Evolutionary conservation across 1,284 basidiomycete species (phyloP).

Genomic region (Moniliophthora roreri): DNA sequence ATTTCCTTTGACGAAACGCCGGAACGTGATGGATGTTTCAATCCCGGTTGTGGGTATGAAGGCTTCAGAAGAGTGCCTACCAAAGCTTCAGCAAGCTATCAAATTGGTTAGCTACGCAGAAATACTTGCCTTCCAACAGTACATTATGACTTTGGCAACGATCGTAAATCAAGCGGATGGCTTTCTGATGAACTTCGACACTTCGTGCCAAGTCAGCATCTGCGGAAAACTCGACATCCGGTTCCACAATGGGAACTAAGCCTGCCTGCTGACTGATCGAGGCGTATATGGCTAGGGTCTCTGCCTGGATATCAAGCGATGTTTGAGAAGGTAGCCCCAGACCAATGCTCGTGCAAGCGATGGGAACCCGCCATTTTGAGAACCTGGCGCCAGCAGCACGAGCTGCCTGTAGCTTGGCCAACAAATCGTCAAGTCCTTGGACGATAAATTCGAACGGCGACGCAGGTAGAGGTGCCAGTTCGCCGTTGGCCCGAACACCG

Average conservation of each 20-base stretch:
- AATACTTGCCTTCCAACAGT: conserved; percentile 43
- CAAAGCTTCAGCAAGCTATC: background rate
- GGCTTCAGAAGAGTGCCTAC: conserved; percentile 51
- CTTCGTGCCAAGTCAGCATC: conserved; percentile 47
- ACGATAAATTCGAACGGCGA: conserved; percentile 46
- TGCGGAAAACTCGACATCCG: conserved; percentile 50
- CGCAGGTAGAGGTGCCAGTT: conserved; percentile 44
- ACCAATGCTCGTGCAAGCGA: conserved; percentile 39
- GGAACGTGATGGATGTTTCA: conserved; percentile 37
- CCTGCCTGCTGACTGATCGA: conserved; percentile 49
- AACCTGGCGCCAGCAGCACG: conserved; percentile 46
- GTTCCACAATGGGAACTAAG: conserved; percentile 52
- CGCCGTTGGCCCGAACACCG: conserved; percentile 51
- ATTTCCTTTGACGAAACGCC: conserved; percentile 41
- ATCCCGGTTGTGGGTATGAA: conserved; percentile 50
- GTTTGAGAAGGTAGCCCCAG: conserved; percentile 35
- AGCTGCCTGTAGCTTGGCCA: conserved; percentile 41
- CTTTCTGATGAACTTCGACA: conserved; percentile 45
- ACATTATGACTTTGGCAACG: conserved; percentile 45
- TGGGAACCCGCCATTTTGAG: conserved; percentile 51
- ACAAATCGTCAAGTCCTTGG: conserved; percentile 48
- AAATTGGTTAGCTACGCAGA: background rate
- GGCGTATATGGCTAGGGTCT: conserved; percentile 43
- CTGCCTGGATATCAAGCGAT: conserved; percentile 43
- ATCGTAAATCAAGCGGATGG: conserved; percentile 44